Evolutionary conservation across 2,329 filamentous ascomycete genomes (phyloP), one percentile per base, ranked within the genome.

Genomic region (Fusarium sambucinum): DNA sequence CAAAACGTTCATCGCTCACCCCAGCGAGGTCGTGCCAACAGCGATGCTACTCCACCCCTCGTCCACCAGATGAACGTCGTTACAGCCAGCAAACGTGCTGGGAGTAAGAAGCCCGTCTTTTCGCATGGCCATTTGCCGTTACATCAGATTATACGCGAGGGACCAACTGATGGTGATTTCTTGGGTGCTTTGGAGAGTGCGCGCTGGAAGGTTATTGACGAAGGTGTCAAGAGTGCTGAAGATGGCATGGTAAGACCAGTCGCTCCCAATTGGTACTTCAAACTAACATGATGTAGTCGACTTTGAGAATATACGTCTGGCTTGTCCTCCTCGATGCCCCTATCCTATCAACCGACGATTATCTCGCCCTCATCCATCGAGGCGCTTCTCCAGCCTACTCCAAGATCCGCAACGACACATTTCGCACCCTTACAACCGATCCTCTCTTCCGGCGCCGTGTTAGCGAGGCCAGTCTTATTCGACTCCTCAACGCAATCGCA

Each of bases 341-440:
- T 9, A 89, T 97, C 42, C 84, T 97, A 67, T 87, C 90, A 44
- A 97, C 96, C 60, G 92, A 97, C 74, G 86, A 91, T 64, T 99
- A 99, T 78, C 91, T 98, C 69, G 87, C 88, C 59, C 90, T 98
- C 44, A 91, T 99, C 69, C 94, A 97, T 76, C 93, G 96, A 68
- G 95, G 96, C 66, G 92, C 95, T 25, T 98, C 95, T 5, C 94
- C 95, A 1, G 94, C 94, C 45, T 97, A 99, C 81, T 89, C 93
- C 74, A 99, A 99, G 82, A 99, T 99, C 77, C 92, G 94, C 77
- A 97, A 99, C 80, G 96, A 99, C 79, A 97, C 96, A 40, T 98
- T 98, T 79, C 93, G 96, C 73, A 99, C 96, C 1, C 85, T 99
- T 55, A 96, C 96, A 32, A 97, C 95, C 52, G 96, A 99, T 75